Base-by-base conservation (phyloP, 202 grass and related monocot genomes). In the Setaria viridis region DNA sequence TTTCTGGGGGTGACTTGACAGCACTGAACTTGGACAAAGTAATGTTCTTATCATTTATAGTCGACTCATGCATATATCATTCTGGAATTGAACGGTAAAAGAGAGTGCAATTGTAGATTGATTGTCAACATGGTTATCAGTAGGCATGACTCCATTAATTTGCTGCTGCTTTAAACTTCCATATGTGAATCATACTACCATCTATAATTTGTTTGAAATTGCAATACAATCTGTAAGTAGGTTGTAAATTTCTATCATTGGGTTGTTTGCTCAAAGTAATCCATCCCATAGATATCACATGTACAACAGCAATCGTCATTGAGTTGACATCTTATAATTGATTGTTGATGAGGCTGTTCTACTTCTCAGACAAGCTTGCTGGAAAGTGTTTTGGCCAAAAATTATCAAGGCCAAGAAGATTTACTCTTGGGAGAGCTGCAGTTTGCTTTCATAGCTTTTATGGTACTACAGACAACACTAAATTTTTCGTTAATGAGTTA, bases 1-100 rank as follows among this genome's bases (percentile, higher is more conserved):
- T 95, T 54, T 87, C 89, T 42, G 83, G 83, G 41, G 91, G 93
- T 89, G 92, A 98, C 81, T 89, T 98, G 55, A 98, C 95, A 35
- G 78, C 89, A 9, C 54, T 98, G 42, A 98, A 98, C 89, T 80
- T 95, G 83, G 95, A 98, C 78, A 98, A 94, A 82, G 95, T 97
- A 87, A 91, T 88, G 45, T 42, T 85, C 68, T 45, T 30, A 64
- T 21, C 63, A 50, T 54, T 9, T 86, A 30, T 32, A 32, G 9
- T 62, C 11, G 11, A 6, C 11, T 0, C 59, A 62, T 62, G 33
- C 15, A 20, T 62, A 29, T 42, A 49, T 48, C 14, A 43, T 6
- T 32, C 32, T 69, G 53, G 50, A 70, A 41, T 69, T 62, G 51
- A 75, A 32, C 33, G 42, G 13, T 45, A 70, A 51, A 87, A 58